Evolutionary conservation across 2,329 filamentous ascomycete species (phyloP).

Genomic region (Xylogone sp.): DNA sequence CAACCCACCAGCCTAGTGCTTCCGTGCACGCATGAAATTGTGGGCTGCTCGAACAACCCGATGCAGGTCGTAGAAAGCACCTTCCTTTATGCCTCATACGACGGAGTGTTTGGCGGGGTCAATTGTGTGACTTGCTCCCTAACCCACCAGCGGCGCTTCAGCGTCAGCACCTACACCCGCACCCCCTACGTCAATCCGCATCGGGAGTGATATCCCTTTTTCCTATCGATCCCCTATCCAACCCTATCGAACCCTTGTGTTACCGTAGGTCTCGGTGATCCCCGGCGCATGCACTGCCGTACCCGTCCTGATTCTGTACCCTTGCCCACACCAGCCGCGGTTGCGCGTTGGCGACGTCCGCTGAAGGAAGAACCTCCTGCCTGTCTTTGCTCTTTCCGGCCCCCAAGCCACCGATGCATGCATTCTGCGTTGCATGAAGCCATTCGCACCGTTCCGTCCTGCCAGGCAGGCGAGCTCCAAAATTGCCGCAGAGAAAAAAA

Average conservation of each 20-base stretch:
- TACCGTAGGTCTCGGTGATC: neutral
- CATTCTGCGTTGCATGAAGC: neutral
- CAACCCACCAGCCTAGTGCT: neutral
- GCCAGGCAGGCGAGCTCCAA: neutral
- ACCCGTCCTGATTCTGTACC: neutral
- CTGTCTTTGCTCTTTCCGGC: neutral
- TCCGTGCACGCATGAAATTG: neutral
- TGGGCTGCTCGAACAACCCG: neutral
- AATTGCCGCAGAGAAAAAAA: neutral
- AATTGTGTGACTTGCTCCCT: neutral
- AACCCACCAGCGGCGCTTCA: neutral
- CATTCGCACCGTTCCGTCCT: neutral
- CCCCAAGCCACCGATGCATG: neutral
- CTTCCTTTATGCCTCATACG: neutral
- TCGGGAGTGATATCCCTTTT: neutral
- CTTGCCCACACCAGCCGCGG: neutral
- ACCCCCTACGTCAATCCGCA: neutral
- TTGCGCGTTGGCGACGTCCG: neutral
- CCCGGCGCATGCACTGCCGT: neutral
- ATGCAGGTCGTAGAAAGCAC: neutral
- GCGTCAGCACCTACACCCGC: neutral
- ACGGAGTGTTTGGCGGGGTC: neutral
- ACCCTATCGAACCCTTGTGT: neutral
- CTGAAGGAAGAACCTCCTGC: neutral
- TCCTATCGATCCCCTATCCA: neutral